phyloP scores from a whole-genome alignment of 495 filamentous ascomycete genomes.

The Astrothelium subdiscretum region DNA sequence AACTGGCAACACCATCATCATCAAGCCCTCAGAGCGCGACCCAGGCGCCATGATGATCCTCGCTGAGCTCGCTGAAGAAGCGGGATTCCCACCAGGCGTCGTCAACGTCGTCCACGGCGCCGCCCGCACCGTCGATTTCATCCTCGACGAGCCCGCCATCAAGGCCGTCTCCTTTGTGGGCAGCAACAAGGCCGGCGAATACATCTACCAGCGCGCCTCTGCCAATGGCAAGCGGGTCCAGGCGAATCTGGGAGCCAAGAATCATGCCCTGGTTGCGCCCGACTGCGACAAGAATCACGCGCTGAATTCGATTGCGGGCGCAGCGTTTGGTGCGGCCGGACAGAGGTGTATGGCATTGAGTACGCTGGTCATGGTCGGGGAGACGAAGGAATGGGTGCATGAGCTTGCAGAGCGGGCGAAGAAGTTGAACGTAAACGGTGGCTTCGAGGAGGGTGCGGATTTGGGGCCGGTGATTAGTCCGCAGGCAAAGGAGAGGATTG shows the following conservation, averaged over 20 bases:
- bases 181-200: slow-evolving; percentile 91
- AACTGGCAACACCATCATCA: slow-evolving; percentile 84
- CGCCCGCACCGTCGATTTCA: slow-evolving; percentile 88
- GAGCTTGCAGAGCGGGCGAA: slow-evolving; percentile 90
- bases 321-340: slow-evolving; percentile 92
- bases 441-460: slow-evolving; percentile 89
- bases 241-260: slow-evolving; percentile 96
- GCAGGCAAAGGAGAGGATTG: slow-evolving; percentile 84
- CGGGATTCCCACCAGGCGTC: slow-evolving; percentile 87
- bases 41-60: slow-evolving; percentile 98
- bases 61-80: slow-evolving; percentile 80
- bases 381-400: slow-evolving; percentile 84
- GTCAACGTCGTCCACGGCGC: slow-evolving; percentile 91
- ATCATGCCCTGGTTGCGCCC: slow-evolving; percentile 89
- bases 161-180: slow-evolving; percentile 98
- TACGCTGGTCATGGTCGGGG: slow-evolving; percentile 85
- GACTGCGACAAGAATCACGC: slow-evolving; percentile 98
- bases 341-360: slow-evolving; percentile 98
- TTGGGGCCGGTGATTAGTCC: slow-evolving; percentile 93
- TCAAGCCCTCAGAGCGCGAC: slow-evolving; percentile 97
- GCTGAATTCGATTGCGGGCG: slow-evolving; percentile 85
- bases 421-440: slow-evolving; percentile 78
- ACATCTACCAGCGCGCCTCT: slow-evolving; percentile 83
- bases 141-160: slow-evolving; percentile 89
- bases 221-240: slow-evolving; percentile 92